These are phyloP conservation scores for Lodderomyces parapsilosis DNA, from an alignment of 1,139 yeast genomes.

Conservation along the genomic window DNA sequence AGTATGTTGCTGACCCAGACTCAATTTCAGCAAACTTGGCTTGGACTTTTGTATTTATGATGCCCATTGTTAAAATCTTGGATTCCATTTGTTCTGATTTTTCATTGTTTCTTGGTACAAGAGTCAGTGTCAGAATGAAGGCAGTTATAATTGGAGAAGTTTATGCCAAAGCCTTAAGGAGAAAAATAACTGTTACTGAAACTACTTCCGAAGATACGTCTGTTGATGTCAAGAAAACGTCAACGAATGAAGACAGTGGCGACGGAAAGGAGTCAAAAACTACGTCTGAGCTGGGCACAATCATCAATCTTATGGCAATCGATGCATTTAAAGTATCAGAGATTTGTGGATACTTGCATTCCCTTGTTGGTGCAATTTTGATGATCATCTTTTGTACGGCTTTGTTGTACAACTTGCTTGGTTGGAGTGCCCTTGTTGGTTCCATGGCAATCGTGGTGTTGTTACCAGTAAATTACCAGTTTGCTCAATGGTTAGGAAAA, in stretches of 20 bases:
- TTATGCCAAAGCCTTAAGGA: conserved; percentile 87
- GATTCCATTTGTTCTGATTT: conserved; percentile 72
- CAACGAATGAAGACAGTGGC: conserved; percentile 12
- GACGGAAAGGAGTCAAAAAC: conserved; percentile 33
- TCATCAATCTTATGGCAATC: conserved; percentile 91
- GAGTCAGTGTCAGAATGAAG: conserved; percentile 88
- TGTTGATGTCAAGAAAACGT: conserved; percentile 14
- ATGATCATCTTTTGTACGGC: conserved; percentile 68
- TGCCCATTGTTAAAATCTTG: conserved; percentile 64
- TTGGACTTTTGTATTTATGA: conserved; percentile 82
- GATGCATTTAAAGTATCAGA: conserved; percentile 94
- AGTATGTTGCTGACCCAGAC: conserved; percentile 75
- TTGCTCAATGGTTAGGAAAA: conserved; percentile 62
- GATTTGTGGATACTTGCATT: conserved; percentile 85
- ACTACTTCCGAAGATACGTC: conserved; percentile 20
- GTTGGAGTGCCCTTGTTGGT: conserved; percentile 90
- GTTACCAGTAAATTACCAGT: conserved; percentile 71
- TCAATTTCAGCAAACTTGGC: conserved; percentile 67
- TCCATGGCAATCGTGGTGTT: conserved; percentile 60
- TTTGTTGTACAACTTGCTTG: conserved; percentile 69
- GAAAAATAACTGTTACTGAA: conserved; percentile 58
- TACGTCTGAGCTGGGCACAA: conserved; percentile 83
- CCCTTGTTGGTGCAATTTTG: conserved; percentile 67
- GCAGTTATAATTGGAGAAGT: conserved; percentile 89
- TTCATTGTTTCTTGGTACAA: conserved; percentile 84